Evolutionary conservation across 768 basidiomycete genomes (phyloP).

Genomic region (Psilocybe tampanensis): DNA sequence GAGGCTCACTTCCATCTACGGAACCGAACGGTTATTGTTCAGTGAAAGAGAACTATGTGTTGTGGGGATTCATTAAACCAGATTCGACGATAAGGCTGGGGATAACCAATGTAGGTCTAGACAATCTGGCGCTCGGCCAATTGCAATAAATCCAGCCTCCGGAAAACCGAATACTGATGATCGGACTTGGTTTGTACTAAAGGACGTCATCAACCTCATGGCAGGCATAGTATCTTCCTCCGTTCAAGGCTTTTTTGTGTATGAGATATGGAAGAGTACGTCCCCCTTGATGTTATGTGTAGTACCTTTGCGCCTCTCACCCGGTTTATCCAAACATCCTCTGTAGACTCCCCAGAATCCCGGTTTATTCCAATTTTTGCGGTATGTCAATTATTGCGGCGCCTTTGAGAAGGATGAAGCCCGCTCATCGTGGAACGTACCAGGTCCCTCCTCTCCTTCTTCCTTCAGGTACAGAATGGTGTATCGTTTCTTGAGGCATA

Average conservation of each 20-base stretch:
- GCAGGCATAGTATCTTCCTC: background rate
- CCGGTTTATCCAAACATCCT: background rate
- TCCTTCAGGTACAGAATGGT: constrained; percentile 1
- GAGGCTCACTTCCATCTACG: too few species aligned
- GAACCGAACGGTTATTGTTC: too few species aligned
- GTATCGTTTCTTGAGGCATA: background rate
- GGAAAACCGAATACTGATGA: too few species aligned
- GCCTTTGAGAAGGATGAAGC: background rate
- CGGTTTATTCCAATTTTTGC: background rate
- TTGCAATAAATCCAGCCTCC: background rate
- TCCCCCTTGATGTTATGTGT: too few species aligned
- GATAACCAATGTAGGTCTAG: background rate
- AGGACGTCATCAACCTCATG: constrained; percentile 1
- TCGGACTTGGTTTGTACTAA: background rate
- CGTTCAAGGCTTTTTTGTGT: background rate
- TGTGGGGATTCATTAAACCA: constrained; percentile 3
- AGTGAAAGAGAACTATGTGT: constrained; percentile 6
- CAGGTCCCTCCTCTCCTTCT: background rate
- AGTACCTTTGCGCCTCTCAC: background rate
- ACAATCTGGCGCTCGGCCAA: too few species aligned
- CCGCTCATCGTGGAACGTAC: background rate
- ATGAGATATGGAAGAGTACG: constrained; percentile 4
- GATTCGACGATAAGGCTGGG: background rate
- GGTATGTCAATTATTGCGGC: background rate
- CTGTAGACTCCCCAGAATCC: background rate